Evolutionary conservation across 2,329 filamentous ascomycete genomes (phyloP).

Genomic region (Fusarium papillatum): DNA sequence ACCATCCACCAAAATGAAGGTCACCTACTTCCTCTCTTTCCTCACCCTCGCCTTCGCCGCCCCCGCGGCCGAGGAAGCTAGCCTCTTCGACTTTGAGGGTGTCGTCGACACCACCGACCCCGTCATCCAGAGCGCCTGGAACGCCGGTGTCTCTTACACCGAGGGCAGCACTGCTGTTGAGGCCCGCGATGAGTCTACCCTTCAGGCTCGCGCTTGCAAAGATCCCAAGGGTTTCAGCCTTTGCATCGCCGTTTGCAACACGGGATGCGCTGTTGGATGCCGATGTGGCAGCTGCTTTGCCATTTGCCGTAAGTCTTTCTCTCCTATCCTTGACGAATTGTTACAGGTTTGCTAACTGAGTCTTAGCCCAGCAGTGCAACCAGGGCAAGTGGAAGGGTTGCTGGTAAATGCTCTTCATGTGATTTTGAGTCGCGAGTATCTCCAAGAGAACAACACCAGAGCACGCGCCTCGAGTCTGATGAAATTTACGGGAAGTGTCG

Average conservation of each 20-base stretch:
- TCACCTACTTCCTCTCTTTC: not conserved
- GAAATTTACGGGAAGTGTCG: not conserved
- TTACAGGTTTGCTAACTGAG: not conserved
- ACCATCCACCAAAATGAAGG: not conserved
- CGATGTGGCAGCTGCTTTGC: conserved; percentile 3
- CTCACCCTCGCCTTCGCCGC: conserved; percentile 1
- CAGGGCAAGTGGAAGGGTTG: not conserved
- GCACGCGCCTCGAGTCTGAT: not conserved
- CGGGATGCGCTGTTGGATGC: not conserved
- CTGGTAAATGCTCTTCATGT: not conserved
- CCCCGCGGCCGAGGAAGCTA: not conserved
- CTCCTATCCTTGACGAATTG: not conserved
- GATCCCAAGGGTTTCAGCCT: not conserved
- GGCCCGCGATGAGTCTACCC: not conserved
- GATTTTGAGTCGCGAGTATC: not conserved
- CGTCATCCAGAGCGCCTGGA: not conserved
- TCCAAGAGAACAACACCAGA: not conserved
- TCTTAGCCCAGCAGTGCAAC: not conserved
- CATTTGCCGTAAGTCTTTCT: not conserved
- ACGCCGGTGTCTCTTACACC: not conserved
- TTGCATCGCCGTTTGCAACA: conserved; percentile 4
- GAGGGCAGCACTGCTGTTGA: not conserved
- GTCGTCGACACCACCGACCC: not conserved
- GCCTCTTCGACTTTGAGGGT: not conserved
- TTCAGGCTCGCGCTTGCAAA: not conserved